A percentile compares a stretch with the other conserved stretches of the same genome.
phyloP scores from a whole-genome alignment of 495 filamentous ascomycete species.

The Thozetella sp. region DNA sequence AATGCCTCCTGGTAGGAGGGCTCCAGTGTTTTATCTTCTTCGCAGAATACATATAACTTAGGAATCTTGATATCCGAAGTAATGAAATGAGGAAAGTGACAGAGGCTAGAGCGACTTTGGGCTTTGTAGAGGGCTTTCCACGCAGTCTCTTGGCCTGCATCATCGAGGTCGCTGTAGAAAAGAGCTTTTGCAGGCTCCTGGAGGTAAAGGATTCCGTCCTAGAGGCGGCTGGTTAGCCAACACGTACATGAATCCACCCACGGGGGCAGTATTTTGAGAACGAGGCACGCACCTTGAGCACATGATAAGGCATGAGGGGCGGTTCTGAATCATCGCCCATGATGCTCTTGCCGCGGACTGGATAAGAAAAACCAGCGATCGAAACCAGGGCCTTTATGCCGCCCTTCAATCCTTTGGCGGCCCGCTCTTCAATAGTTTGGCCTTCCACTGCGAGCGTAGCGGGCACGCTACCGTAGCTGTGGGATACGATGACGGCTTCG shows the following conservation, averaged over 20 bases:
- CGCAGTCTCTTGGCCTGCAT: not conserved
- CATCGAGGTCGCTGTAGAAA: not conserved
- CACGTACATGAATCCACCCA: not conserved
- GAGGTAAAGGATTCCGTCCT: not conserved
- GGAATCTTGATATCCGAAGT: not conserved
- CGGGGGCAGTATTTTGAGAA: not conserved
- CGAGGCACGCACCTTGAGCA: not conserved
- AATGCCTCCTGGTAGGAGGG: not conserved
- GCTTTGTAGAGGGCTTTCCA: not conserved
- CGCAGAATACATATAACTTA: not conserved
- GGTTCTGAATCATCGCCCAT: slow-evolving; percentile 4
- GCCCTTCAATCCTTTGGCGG: not conserved
- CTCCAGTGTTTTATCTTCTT: not conserved
- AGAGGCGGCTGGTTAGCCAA: not conserved
- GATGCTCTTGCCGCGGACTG: slow-evolving; percentile 2
- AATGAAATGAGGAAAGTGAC: not conserved
- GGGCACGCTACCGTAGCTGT: slow-evolving; percentile 2
- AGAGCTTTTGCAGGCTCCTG: not conserved
- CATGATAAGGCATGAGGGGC: not conserved
- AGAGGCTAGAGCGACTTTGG: not conserved
- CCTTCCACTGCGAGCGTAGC: not conserved
- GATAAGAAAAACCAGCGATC: slow-evolving; percentile 2
- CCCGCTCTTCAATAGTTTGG: not conserved
- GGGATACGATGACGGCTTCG: not conserved
- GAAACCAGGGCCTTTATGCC: not conserved